Base-by-base conservation (phyloP, 2,329 filamentous ascomycete species). In the Orbilia oligospora region DNA sequence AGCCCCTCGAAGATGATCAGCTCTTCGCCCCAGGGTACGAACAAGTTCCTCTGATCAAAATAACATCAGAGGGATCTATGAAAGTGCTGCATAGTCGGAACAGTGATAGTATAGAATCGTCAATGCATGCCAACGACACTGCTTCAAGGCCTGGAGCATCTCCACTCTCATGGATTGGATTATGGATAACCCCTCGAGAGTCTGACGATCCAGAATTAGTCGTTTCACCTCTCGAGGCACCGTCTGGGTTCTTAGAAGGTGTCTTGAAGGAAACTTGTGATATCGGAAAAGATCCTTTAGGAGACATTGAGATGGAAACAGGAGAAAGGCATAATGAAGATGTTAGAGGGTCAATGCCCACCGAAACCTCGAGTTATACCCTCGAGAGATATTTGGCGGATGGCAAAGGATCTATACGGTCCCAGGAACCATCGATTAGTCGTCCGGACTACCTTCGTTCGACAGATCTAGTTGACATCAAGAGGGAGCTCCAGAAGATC, bases 401-500 rank as follows among this genome's bases (percentile, higher is more conserved):
- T 18, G 51, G 53, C 14, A 53, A 61, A 63, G 61, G 36, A 27
- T 55, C 61, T 38, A 63, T 36, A 22, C 20, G 49, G 44, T 63
- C 73, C 51, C 58, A 71, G 44, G 56, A 67, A 10, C 58, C 48
- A 18, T 66, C 73, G 67, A 71, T 67, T 51, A 61, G 48, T 49
- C 67, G 61, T 30, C 73, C 73, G 44, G 67, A 77, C 24, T 71
- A 71, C 49, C 70, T 71, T 49, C 67, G 66, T 16, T 77, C 73
- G 55, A 71, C 73, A n/a, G 49, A 51, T 61, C 73, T 67, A 10
- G 46, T 67, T 58, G 73, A 77, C 30, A 77, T 77, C 63, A 61
- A 68, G 67, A 71, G 44, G 67, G 73, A 77, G 68, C 73, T 77
- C 73, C 73, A 56, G 55, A 66, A 69, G 30, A 22, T 77, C 24